Base-by-base conservation (phyloP, 768 basidiomycete species). In the Cubamyces sp. region DNA sequence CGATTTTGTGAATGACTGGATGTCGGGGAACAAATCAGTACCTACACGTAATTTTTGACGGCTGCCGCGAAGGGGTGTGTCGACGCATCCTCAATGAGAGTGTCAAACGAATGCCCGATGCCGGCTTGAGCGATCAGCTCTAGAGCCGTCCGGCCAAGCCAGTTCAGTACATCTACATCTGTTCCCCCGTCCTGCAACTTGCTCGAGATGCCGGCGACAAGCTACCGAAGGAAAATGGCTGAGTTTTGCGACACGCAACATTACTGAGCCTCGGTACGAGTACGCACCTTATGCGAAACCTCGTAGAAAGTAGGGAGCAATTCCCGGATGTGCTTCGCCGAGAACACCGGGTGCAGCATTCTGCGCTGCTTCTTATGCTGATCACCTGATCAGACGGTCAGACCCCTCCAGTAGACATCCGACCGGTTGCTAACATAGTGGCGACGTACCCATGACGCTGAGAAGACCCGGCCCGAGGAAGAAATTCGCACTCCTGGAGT, bases 301-400 rank as follows among this genome's bases (percentile, higher is more conserved):
- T 76, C 70, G 64, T 80, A 78, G 45, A 84, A 77, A 5, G 74
- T 67, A 5, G 81, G 80, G 1, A 79, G 73, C 51, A 83, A 60
- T 21, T 74, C 69, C 14, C 78, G 77, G 46, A 84, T 71, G 52
- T 82, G 79, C 3, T 76, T 69, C 6, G 74, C 70, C 0, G 79
- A 79, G 64, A 84, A 83, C 6, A 81, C 74, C 3, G 81, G 78
- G 45, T 70, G 76, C 25, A 82, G 77, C 26, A 81, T 71, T 64
- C 80, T 82, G 21, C 82, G 73, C 65, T 84, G 82, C 19, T 73
- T 74, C 69, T 76, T 77, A 66, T 84, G 82, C 11, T 64, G 76
- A 68, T 65, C 76, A 69, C 57, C 82, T 75, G 15, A 11, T 6
- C 7, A 11, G n/a, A 34, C 16, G 37, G 28, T 39, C 16, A 18